Conservation (phyloP, 2,329 filamentous ascomycete species). For the Ceratocystis variospora region DNA sequence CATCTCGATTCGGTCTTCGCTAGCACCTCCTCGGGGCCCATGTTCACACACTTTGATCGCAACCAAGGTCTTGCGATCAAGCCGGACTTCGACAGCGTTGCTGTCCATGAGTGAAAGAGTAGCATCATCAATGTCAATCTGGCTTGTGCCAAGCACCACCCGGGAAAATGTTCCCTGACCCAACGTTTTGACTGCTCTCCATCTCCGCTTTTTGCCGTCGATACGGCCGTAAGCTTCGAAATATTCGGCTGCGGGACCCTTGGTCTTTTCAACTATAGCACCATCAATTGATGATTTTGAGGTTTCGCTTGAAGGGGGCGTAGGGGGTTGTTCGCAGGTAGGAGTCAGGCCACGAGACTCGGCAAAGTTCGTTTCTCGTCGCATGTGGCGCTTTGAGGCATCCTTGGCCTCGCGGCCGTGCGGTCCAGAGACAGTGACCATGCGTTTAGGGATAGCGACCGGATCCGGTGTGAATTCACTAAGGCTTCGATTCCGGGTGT, state of each 20-base stretch:
- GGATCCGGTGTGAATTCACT: constrained; percentile 77
- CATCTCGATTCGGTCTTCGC: constrained; percentile 84
- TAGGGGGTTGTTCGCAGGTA: constrained; percentile 50
- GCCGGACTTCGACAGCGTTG: constrained; percentile 23
- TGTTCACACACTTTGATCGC: constrained; percentile 94
- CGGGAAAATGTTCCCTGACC: constrained; percentile 93
- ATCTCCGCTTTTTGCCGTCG: constrained; percentile 58
- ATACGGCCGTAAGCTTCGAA: constrained; percentile 56
- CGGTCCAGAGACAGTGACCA: constrained; percentile 57
- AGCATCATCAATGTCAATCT: constrained; percentile 42
- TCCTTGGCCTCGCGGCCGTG: constrained; percentile 31
- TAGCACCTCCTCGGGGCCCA: constrained; percentile 82
- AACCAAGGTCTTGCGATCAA: constrained; percentile 66
- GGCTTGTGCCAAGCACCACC: constrained; percentile 78
- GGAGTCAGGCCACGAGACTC: constrained; percentile 59
- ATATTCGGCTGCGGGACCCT: constrained; percentile 39
- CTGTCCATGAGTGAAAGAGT: constrained; percentile 22
- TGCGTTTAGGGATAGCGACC: constrained; percentile 53
- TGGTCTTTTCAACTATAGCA: constrained; percentile 29
- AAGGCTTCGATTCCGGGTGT: constrained; percentile 64
- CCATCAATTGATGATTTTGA: constrained; percentile 33
- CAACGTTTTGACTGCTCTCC: constrained; percentile 65
- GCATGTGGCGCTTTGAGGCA: constrained; percentile 35
- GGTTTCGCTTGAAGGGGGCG: constrained; percentile 69
- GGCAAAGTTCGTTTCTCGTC: constrained; percentile 71